Evolutionary conservation across 352 stramenopile genomes (phyloP).

Genomic region (Phytopythium chamaehyphon): DNA sequence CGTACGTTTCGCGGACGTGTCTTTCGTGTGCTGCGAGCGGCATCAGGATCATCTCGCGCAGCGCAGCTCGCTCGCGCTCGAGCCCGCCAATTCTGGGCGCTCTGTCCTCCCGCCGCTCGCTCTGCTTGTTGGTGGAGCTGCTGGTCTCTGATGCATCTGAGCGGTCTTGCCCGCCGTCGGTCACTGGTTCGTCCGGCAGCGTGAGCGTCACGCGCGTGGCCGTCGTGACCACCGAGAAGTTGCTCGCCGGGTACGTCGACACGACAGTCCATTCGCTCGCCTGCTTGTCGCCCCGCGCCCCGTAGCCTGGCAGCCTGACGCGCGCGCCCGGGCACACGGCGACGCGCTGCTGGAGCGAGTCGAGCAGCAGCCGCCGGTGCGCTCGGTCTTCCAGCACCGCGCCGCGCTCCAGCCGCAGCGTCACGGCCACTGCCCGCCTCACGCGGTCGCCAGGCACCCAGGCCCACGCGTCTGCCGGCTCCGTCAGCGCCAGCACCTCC

Average conservation of each 20-base stretch:
- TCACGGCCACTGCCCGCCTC: conserved; percentile 40
- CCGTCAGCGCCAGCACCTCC: conserved; percentile 4
- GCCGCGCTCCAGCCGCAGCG: conserved; percentile 29
- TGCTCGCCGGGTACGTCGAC: conserved; percentile 38
- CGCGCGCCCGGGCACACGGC: conserved; percentile 30
- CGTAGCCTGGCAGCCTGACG: conserved; percentile 33
- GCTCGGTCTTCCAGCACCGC: conserved; percentile 18
- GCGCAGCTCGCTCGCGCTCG: conserved; percentile 46
- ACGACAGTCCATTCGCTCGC: conserved; percentile 34
- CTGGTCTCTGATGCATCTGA: too few relatives aligned
- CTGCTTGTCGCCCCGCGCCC: neutral
- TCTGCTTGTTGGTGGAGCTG: too few relatives aligned
- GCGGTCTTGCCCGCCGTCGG: conserved; percentile 1
- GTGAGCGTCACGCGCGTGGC: conserved; percentile 58
- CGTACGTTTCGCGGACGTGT: conserved; percentile 21
- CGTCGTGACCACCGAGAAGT: conserved; percentile 31
- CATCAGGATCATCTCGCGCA: conserved; percentile 73
- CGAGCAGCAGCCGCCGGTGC: conserved; percentile 44
- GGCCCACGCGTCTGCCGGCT: neutral
- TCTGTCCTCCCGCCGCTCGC: too few relatives aligned
- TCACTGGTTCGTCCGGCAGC: conserved; percentile 7
- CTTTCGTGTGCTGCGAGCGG: conserved; percentile 13
- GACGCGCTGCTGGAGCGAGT: conserved; percentile 53
- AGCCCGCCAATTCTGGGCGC: conserved; percentile 50
- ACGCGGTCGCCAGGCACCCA: conserved; percentile 50